Evolutionary conservation across 2,329 filamentous ascomycete species (phyloP), one percentile per base, ranked within the genome.

Genomic region (Arthrobotrys sphaeroides): DNA sequence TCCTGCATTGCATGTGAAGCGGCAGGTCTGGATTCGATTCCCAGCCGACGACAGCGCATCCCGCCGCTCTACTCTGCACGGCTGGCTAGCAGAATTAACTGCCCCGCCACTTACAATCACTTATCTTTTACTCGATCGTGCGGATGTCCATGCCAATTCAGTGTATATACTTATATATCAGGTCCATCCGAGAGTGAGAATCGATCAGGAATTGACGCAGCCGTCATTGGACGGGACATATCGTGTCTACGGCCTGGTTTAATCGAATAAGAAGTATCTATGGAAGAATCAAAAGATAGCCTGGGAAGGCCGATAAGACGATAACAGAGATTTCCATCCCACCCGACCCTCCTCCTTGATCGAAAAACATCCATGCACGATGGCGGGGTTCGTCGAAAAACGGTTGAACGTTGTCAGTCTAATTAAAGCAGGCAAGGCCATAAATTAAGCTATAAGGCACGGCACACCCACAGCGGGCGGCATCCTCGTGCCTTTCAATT

Each of bases 341-440:
- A 22, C 22, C 13, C 28, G 31, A 55, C 28, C n/a, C 16, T n/a
- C 47, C 62, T n/a, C n/a, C n/a, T n/a, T n/a, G n/a, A n/a, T n/a
- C n/a, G n/a, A n/a, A n/a, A n/a, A n/a, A n/a, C n/a, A n/a, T n/a
- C n/a, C 36, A 40, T 40, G 36, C 36, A 16, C 36, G 12, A 59
- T 68, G 49, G 64, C 43, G 64, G 51, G 49, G 64, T 57, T 40
- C 36, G 49, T 47, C 53, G 53, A 22, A 49, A 49, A 24, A 28
- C 12, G 12, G 22, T 49, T 13, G 5, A 53, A 40, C 36, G 36
- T 40, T 40, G 36, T 7, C 36, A 40, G n/a, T 7, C 36, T 40
- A 40, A 16, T n/a, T 16, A 12, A 12, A 33, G 31, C 18, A 5
- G 18, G 20, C 33, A 13, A 2, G 24, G 7, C 5, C 28, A 36